Base-by-base conservation (phyloP, 1,139 yeast genomes). In the Zygotorulaspora mrakii region DNA sequence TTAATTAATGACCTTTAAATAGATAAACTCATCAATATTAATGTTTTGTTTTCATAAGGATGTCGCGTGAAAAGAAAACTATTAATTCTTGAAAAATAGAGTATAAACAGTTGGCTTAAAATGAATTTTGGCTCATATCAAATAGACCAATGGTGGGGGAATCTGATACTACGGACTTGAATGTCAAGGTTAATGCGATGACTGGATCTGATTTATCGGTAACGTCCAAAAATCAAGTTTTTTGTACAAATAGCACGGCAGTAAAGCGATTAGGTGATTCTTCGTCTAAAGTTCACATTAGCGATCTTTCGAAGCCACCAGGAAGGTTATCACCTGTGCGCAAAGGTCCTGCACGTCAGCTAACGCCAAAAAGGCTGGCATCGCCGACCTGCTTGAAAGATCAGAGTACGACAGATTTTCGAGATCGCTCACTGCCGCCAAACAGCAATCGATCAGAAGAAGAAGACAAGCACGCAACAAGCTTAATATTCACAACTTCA, bases 181-280 rank as follows among this genome's bases (percentile, higher is more conserved):
- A 7, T 24, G 48, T 44, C 24, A 42, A 42, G 25, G 41, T 41
- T 12, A 43, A 42, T 24, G 32, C 34, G 12, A 37, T 45, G 31
- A 18, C 35, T 9, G 27, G 17, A 5, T 24, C 29, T n/a, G 35
- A 37, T 22, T 21, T 37, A 14, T 28, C 40, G 13, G 28, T 36
- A 9, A 10, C 37, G 5, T 5, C 14, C 14, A n/a, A 25, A 5
- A 35, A 34, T 30, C 33, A 21, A 17, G 16, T n/a, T 1, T 21
- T 13, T 31, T 17, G 17, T 7, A 29, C 31, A 10, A 31, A 42
- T 21, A 39, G 41, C 30, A 43, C 47, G 41, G 56, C 52, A 7
- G 52, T 53, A 35, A 54, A 48, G 34, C 45, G 59, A 23, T 39
- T 55, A 22, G 49, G 52, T 22, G 49, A 50, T 8, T 56, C 62